phyloP scores from a whole-genome alignment of 768 basidiomycete species.

The Tricholoma matsutake region DNA sequence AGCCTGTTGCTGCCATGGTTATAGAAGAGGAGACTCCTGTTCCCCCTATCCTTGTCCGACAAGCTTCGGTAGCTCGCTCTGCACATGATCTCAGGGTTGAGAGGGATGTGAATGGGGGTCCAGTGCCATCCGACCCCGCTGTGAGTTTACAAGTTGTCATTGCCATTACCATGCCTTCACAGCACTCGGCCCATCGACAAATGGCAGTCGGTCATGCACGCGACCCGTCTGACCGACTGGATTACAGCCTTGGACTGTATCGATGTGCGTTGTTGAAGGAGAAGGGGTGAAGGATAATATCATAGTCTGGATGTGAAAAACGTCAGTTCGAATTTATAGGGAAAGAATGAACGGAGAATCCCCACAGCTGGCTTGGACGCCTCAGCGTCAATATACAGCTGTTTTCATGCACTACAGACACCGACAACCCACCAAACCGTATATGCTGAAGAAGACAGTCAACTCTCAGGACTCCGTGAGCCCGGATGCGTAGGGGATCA shows the following conservation, averaged over 20 bases:
- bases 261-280: slow-evolving; percentile 21
- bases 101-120: background rate
- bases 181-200: slow-evolving; percentile 1
- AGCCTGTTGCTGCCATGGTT: slow-evolving; percentile 17
- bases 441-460: slow-evolving; percentile 50
- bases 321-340: background rate
- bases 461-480: slow-evolving; percentile 42
- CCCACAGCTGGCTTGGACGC: slow-evolving; percentile 16
- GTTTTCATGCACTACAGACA: slow-evolving; percentile 31
- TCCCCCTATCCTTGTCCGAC: background rate
- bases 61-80: background rate
- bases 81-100: background rate
- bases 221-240: slow-evolving; percentile 14
- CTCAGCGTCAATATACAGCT: slow-evolving; percentile 49
- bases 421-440: slow-evolving; percentile 50
- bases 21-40: background rate
- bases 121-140: background rate
- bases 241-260: slow-evolving; percentile 35
- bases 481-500: slow-evolving; percentile 32
- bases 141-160: slow-evolving; percentile 10
- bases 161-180: slow-evolving; percentile 17
- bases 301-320: background rate
- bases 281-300: too few species aligned
- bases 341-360: background rate
- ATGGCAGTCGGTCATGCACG: background rate